phyloP scores from a whole-genome alignment of 1,284 basidiomycete species.

The Crocinoboletus sp. region DNA sequence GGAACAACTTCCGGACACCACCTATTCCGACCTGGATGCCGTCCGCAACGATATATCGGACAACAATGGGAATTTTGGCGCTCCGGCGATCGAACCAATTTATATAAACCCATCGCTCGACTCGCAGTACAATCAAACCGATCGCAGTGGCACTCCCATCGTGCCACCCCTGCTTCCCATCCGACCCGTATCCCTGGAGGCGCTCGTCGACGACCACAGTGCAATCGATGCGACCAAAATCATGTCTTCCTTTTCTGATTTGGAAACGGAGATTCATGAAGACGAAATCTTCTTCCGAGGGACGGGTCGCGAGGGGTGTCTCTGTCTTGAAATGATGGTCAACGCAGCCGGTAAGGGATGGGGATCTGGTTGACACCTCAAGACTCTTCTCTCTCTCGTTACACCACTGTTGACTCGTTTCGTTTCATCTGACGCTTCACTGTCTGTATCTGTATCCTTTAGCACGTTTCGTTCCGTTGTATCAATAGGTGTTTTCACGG shows the following conservation, averaged over 20 bases:
- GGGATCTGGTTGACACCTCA: not conserved
- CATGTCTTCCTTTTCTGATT: not conserved
- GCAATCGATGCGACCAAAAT: not conserved
- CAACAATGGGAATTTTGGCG: not conserved
- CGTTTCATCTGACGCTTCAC: no score
- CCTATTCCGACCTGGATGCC: not conserved
- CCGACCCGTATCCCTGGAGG: not conserved
- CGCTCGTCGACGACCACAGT: not conserved
- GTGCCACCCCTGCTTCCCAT: not conserved
- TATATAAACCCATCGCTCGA: no score
- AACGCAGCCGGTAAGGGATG: slow-evolving; percentile 7
- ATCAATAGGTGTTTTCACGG: no score
- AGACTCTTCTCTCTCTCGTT: no score
- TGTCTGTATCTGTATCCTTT: no score
- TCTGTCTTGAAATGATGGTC: slow-evolving; percentile 16
- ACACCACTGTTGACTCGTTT: no score
- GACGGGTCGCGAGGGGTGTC: slow-evolving; percentile 9
- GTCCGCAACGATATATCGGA: not conserved
- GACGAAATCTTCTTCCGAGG: not conserved
- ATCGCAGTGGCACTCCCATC: not conserved
- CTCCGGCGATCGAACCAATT: not conserved
- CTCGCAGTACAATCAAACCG: not conserved
- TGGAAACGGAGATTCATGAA: not conserved
- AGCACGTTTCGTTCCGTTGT: no score
- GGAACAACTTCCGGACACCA: not conserved